Evolutionary conservation across 768 basidiomycete genomes (phyloP), one percentile per base, ranked within the genome.

Genomic region (Mycena epipterygia): DNA sequence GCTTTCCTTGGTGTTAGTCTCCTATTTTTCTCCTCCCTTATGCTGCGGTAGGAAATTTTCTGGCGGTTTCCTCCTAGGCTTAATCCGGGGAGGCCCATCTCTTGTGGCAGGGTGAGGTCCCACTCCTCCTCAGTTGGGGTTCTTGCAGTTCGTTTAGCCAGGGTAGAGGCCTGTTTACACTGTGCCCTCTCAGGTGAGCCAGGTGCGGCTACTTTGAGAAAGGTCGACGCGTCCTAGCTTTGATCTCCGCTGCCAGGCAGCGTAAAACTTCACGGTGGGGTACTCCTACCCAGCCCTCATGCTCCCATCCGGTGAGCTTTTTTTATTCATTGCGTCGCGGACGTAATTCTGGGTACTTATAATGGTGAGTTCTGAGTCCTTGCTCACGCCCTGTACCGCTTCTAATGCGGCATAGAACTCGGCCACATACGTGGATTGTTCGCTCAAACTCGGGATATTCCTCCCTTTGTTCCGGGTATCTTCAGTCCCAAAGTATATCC

Each of bases 21-120:
- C n/a, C 6, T 25, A 0, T n/a, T 19, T n/a, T 68, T 68, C 14
- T 19, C 33, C 41, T 68, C 67, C 7, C 67, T 16, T 30, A 68
- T 68, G 16, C 37, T 33, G 7, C 37, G 33, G 16, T 68, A 68
- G 37, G 19, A 42, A 5, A 19, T 21, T 21, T 17, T 14, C 19
- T 42, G 41, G 5, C 17, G 12, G 16, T 39, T 39, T 39, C 37
- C 37, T 39, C 16, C 9, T 16, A 39, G 37, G 16, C 37, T 39
- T 16, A 42, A 21, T 5, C 41, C 41, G 12, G 41, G 41, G 41
- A 42, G 41, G 41, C 11, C 41, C 41, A 42, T 42, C 12, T 42
- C 41, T 14, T 9, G 12, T 19, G 41, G 41, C 17, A 42, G 8
- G 5, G 8, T 42, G 8, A 42, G 19, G 41, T 42, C 41, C 41